These are phyloP conservation scores for Notholithocarpus densiflorus DNA, from an alignment of 306 rosid species.

Conservation along the genomic window DNA sequence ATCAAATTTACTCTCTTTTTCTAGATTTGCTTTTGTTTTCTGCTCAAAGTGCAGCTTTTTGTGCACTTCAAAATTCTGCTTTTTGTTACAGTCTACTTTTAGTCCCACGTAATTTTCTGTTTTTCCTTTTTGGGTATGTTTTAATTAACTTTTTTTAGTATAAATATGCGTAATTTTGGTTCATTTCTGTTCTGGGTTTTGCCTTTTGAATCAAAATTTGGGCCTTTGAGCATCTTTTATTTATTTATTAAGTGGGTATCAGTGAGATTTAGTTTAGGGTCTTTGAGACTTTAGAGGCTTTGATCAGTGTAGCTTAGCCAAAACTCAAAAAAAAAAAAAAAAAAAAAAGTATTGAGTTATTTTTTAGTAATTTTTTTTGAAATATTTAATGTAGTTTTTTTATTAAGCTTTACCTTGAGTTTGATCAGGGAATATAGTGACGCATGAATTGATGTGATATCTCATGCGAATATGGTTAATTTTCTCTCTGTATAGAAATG, in stretches of 20 bases:
- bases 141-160: background rate
- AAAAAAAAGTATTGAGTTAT: background rate
- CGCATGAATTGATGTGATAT: slow-evolving; percentile 38
- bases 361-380: background rate
- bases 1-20: slow-evolving; percentile 29
- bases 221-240: background rate
- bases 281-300: background rate
- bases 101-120: background rate
- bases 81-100: slow-evolving; percentile 15
- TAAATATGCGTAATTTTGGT: background rate
- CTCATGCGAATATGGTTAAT: slow-evolving; percentile 19
- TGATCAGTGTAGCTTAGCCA: slow-evolving; percentile 1
- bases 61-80: slow-evolving; percentile 24
- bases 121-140: background rate
- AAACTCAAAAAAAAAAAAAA: background rate
- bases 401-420: background rate
- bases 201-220: background rate
- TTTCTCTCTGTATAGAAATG: slow-evolving; percentile 3
- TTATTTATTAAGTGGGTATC: background rate
- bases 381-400: background rate
- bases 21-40: slow-evolving; percentile 32
- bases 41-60: slow-evolving; percentile 27
- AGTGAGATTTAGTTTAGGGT: background rate
- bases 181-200: background rate
- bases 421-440: slow-evolving; percentile 13